Conservation (phyloP, 163 green algal genomes). For the Picocystis sp. region DNA sequence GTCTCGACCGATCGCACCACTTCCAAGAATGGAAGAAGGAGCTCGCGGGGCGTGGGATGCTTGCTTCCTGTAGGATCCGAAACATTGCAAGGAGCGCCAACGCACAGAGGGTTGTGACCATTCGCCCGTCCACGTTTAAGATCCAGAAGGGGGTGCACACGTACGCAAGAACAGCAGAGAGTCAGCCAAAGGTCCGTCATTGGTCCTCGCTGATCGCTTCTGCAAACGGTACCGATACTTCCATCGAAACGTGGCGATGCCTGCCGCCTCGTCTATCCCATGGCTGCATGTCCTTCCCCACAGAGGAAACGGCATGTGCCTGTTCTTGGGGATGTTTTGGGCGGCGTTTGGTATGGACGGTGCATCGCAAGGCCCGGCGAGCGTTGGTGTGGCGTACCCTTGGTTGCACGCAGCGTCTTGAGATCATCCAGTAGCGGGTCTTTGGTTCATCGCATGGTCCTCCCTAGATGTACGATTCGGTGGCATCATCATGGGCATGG, state of each 20-base stretch:
- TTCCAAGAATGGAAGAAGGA: conserved; percentile 77
- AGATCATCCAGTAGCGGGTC: conserved; percentile 51
- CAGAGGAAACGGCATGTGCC: conserved; percentile 20
- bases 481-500: not conserved
- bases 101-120: too few species aligned
- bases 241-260: too few species aligned
- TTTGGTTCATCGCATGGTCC: conserved; percentile 37
- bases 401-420: conserved; percentile 24
- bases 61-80: conserved; percentile 25
- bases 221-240: not conserved
- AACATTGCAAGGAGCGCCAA: conserved; percentile 3
- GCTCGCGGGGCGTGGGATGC: conserved; percentile 35
- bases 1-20: conserved; percentile 73
- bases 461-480: conserved; percentile 3
- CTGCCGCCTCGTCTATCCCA: conserved; percentile 16
- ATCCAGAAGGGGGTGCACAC: conserved; percentile 18
- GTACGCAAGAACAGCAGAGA: conserved; percentile 1
- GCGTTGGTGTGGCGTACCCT: too few species aligned
- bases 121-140: not conserved
- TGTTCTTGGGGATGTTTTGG: conserved; percentile 34
- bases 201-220: conserved; percentile 1
- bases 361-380: too few species aligned
- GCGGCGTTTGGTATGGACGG: not conserved
- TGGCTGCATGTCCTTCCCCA: conserved; percentile 27
- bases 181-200: too few species aligned